Base-by-base conservation (phyloP, 768 basidiomycete genomes). In the Fomitopsis pulvina region DNA sequence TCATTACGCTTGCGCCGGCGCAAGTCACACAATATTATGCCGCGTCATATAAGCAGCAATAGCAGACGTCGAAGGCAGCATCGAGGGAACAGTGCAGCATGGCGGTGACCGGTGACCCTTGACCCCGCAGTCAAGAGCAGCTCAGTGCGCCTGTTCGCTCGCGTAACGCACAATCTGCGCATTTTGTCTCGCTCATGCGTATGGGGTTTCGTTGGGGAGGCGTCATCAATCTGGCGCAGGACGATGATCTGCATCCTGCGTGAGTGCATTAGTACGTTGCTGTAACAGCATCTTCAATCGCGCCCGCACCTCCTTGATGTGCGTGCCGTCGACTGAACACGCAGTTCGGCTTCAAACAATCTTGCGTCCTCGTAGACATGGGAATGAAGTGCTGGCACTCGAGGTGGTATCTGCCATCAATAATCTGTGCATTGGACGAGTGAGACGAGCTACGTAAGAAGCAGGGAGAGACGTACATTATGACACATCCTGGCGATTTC, bases 371-470 rank as follows among this genome's bases (percentile, higher is more conserved):
- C 18, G 85, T 85, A 39, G 82, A 77, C 79, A 89, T 83, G 47
- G 79, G 76, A 51, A 79, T 68, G 64, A 89, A 88, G 64, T 88
- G 85, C 8, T 78, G 76, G 65, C 87, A 89, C 47, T 66, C 63
- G 14, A 80, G 78, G 68, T 87, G 78, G 65, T 73, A 85, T 56
- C 85, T 80, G 48, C 87, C 87, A 62, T 89, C 87, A 52, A 87
- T 80, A 55, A 89, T 74, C 86, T 89, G 57, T 39, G 37, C 26
- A 14, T 18, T 18, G 29, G 25, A 20, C 21, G 34, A 48, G 40
- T 41, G n/a, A 53, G 30, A 45, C 25, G 27, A 39, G 51, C 21
- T 41, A 55, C 22, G 26, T n/a, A 24, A 11, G 32, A 11, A 40
- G 14, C 24, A 26, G n/a, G 9, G 48, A 22, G 45, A 16, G 32